Evolutionary conservation across 2,329 filamentous ascomycete species (phyloP), one percentile per base, ranked within the genome.

Genomic region (Graphilbum ipis-grandicollis): DNA sequence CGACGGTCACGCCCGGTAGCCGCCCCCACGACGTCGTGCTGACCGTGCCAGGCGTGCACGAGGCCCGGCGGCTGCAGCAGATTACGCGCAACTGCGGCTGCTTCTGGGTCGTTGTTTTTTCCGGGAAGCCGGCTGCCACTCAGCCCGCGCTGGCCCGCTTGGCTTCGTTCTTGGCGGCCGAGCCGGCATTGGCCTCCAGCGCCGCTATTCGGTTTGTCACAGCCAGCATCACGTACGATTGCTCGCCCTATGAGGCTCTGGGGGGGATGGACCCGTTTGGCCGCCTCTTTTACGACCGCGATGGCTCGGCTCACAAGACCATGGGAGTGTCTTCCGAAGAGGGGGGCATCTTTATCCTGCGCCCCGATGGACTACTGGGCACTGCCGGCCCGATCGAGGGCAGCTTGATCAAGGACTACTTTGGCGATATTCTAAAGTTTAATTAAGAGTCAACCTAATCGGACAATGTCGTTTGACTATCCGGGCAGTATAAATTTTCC

Each of bases 241-340:
- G 54, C 62, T 42, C 68, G 62, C 47, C 57, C 60, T 45, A 52
- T 51, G 34, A 60, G 64, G 40, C 50, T 61, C 26, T 68, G 56
- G 15, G 43, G 44, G 33, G 35, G 13, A 10, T 69, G 15, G 53
- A 60, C 34, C 55, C 60, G 2, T 63, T 65, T 37, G 57, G 60
- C 1, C 68, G 63, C 55, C 63, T 65, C 0, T 58, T 72, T 35
- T 75, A 72, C 43, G 56, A 71, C 9, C 61, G 36, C 1, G 37
- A 34, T 7, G 37, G 35, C 9, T n/a, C 31, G 4, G 47, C 47
- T 3, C 47, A 54, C 39, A 33, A 40, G 15, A 41, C 44, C 36
- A 46, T 50, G 36, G 52, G 52, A 21, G 40, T 54, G 14, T 34
- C 47, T 19, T 14, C 33, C 9, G 33, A 37, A 6, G 44, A 31